These are phyloP conservation scores for Byssoonygena ceratinophila DNA, from an alignment of 2,329 filamentous ascomycete species.

Conservation along the genomic window DNA sequence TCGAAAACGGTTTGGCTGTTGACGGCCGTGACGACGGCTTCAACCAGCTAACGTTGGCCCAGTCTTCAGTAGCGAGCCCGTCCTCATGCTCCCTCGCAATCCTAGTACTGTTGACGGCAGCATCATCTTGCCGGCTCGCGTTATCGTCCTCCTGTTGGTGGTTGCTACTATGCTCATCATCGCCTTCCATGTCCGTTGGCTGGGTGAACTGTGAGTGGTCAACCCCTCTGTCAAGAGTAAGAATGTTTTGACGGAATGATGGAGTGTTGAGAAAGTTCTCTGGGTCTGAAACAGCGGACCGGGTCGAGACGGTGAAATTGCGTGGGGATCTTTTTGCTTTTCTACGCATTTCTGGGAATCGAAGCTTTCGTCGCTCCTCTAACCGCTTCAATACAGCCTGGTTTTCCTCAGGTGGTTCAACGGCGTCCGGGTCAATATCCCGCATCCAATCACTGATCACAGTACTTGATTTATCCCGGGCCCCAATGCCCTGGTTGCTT, in stretches of 20 bases:
- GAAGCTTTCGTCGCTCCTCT: slow-evolving; percentile 42
- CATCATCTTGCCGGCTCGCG: slow-evolving; percentile 18
- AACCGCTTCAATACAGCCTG: slow-evolving; percentile 48
- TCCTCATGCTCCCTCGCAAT: not conserved
- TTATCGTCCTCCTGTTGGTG: slow-evolving; percentile 54
- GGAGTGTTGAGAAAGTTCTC: slow-evolving; percentile 34
- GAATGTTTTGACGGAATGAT: not conserved
- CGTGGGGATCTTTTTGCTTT: slow-evolving; percentile 25
- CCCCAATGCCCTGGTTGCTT: slow-evolving; percentile 45
- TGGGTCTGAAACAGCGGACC: slow-evolving; percentile 49
- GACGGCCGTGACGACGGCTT: slow-evolving; percentile 32
- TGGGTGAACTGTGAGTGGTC: slow-evolving; percentile 29
- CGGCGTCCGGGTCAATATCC: slow-evolving; percentile 45
- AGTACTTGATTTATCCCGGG: slow-evolving; percentile 59
- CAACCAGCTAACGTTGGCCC: slow-evolving; percentile 24
- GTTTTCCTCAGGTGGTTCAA: slow-evolving; percentile 51
- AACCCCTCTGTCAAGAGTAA: not conserved
- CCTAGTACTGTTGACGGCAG: no score
- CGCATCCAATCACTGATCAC: slow-evolving; percentile 91
- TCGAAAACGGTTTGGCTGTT: slow-evolving; percentile 34
- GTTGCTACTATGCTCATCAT: slow-evolving; percentile 78
- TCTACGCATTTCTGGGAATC: slow-evolving; percentile 1
- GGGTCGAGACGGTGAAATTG: slow-evolving; percentile 42
- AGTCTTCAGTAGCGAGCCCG: slow-evolving; percentile 7
- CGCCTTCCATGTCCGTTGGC: slow-evolving; percentile 74